These are phyloP conservation scores for Vitellaria paradoxa DNA, from an alignment of 179 eudicot species.

Conservation along the genomic window DNA sequence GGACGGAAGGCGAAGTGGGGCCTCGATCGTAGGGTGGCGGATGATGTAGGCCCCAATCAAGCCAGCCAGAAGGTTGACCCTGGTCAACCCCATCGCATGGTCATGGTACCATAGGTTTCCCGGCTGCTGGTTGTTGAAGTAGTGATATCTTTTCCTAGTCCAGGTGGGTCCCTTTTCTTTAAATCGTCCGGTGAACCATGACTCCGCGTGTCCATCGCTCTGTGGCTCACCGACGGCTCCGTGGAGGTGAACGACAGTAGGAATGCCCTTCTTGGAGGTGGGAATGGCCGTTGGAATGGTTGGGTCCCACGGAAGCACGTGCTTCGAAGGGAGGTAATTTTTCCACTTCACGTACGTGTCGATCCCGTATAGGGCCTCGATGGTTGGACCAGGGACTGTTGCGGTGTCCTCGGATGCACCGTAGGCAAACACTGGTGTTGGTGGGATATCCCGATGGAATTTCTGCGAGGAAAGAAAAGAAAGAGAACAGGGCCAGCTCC, in stretches of 20 bases:
- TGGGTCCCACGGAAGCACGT: constrained; percentile 90
- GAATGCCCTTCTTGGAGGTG: constrained; percentile 39
- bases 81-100: constrained; percentile 91
- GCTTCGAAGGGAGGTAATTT: constrained; percentile 71
- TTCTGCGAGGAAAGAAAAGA: constrained; percentile 25
- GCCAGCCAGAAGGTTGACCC: constrained; percentile 85
- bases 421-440: constrained; percentile 70
- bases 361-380: constrained; percentile 67
- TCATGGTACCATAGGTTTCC: constrained; percentile 92
- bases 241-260: constrained; percentile 89
- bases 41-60: constrained; percentile 71
- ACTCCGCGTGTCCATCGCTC: constrained; percentile 65
- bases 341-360: constrained; percentile 58
- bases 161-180: constrained; percentile 56
- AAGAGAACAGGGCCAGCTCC: not conserved
- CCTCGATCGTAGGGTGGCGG: constrained; percentile 55
- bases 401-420: constrained; percentile 50
- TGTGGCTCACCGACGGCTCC: constrained; percentile 68
- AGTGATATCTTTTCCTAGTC: constrained; percentile 52
- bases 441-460: constrained; percentile 52
- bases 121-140: constrained; percentile 70
- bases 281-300: constrained; percentile 82
- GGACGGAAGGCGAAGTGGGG: constrained; percentile 54
- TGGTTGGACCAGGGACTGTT: constrained; percentile 86
- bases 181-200: constrained; percentile 80